These are phyloP conservation scores for Globisporangium irregulare DNA, from an alignment of 352 stramenopile species.

Conservation along the genomic window DNA sequence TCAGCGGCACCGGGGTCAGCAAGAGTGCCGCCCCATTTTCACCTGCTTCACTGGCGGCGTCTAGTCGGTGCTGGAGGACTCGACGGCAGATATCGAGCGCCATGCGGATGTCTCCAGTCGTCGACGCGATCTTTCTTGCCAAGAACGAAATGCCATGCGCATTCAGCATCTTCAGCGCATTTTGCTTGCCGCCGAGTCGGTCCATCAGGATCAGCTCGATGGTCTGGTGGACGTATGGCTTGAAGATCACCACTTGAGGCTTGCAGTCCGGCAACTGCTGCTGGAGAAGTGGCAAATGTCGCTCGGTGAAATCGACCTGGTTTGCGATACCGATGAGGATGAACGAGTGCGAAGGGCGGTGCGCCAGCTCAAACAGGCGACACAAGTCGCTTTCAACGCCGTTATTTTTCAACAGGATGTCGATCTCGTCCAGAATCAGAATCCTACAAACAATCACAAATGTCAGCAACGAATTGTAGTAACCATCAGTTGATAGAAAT, in stretches of 20 bases:
- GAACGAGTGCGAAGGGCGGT: conserved; percentile 55
- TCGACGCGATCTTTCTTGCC: conserved; percentile 75
- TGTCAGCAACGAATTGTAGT: background rate
- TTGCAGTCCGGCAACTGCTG: conserved; percentile 47
- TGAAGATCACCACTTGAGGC: conserved; percentile 71
- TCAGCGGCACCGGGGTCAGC: conserved; percentile 45
- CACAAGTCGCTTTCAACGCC: conserved; percentile 68
- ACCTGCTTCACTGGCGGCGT: conserved; percentile 20
- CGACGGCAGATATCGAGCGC: conserved; percentile 73
- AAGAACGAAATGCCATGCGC: conserved; percentile 73
- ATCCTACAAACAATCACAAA: conserved; percentile 30
- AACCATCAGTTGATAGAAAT: background rate
- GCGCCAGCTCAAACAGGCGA: conserved; percentile 74
- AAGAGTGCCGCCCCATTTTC: conserved; percentile 2
- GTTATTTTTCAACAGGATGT: conserved; percentile 64
- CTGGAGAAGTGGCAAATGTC: conserved; percentile 60
- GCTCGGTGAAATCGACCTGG: conserved; percentile 82
- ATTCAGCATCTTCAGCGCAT: conserved; percentile 54
- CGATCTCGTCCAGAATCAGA: conserved; percentile 82
- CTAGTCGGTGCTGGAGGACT: conserved; percentile 44
- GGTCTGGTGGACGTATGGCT: conserved; percentile 73
- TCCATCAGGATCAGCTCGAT: conserved; percentile 77
- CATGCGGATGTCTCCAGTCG: conserved; percentile 69
- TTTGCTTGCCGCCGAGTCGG: conserved; percentile 48
- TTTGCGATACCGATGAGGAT: conserved; percentile 83